Evolutionary conservation across 169 alveolate genomes (phyloP), one percentile per base, ranked within the genome.

Genomic region (Amoebophrya sp.): DNA sequence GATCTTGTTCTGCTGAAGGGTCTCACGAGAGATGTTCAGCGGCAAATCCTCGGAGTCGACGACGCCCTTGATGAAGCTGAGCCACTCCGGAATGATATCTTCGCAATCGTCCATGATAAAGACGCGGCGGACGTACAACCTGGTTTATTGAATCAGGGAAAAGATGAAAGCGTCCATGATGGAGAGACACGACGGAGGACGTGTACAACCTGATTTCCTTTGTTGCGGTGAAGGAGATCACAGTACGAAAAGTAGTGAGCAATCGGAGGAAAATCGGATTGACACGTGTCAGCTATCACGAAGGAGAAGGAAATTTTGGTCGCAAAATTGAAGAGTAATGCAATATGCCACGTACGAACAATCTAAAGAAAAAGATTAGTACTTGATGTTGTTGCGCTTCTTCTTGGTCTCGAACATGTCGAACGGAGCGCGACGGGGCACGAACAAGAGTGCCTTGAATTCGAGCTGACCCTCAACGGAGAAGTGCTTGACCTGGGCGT

Each of bases 81-180:
- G 97, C 99, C 99, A 99, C 95, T 98, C 92, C 24, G 99, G 99
- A 95, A 99, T 98, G 92, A 99, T 95, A 91, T 99, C 99, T 94
- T 98, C 99, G 95, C 99, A 99, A 96, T 99, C 99, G 96, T 98
- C 99, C 99, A 98, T 99, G 95, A 99, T 99, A 97, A 99, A 98
- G 92, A 99, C 99, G 93, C 99, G 97, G 89, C 99, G 96, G 91
- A 99, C 99, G 95, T 99, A 99, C 92, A 99, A 95, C 95, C n/a
- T n/a, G n/a, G n/a, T n/a, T n/a, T n/a, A n/a, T n/a, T n/a, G n/a
- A n/a, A n/a, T n/a, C n/a, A n/a, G n/a, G n/a, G n/a, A n/a, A n/a
- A n/a, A n/a, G n/a, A n/a, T n/a, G n/a, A n/a, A n/a, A n/a, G n/a
- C n/a, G n/a, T n/a, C n/a, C n/a, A n/a, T n/a, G n/a, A n/a, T n/a